Percentiles rank a stretch among this genome's conserved stretches.
These are phyloP conservation scores for Saururus chinensis DNA, from an alignment of 164 flowering plant genomes.

Conservation along the genomic window DNA sequence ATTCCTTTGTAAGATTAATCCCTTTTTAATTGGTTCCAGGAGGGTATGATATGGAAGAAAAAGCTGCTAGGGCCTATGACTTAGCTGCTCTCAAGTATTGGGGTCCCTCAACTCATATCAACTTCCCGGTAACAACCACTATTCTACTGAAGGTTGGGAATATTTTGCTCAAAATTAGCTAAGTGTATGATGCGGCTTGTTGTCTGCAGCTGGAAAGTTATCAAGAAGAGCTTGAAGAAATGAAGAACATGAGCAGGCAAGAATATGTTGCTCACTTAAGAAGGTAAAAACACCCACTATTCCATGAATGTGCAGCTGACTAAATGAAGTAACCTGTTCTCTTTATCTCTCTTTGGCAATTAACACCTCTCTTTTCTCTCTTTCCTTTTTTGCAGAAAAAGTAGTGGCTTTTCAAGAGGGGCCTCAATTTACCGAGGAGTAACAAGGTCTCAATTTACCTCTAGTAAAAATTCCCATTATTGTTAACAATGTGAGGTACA, in stretches of 20 bases:
- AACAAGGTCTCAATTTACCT: slow-evolving; percentile 45
- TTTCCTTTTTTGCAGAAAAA: slow-evolving; percentile 38
- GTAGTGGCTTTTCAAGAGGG: slow-evolving; percentile 91
- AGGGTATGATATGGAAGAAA: slow-evolving; percentile 91
- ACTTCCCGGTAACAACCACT: slow-evolving; percentile 44
- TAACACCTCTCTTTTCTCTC: not conserved
- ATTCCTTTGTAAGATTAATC: not conserved
- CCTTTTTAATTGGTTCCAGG: slow-evolving; percentile 25
- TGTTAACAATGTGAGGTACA: not conserved
- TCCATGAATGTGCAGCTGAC: not conserved
- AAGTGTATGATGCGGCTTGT: not conserved
- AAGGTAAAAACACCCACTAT: slow-evolving; percentile 29
- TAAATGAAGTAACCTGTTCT: too few species aligned
- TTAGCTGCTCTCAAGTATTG: slow-evolving; percentile 89
- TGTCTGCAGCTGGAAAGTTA: slow-evolving; percentile 54
- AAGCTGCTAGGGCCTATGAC: slow-evolving; percentile 91
- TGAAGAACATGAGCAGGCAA: slow-evolving; percentile 90
- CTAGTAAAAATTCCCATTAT: not conserved
- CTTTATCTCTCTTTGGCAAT: not conserved
- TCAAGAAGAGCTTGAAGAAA: slow-evolving; percentile 57
- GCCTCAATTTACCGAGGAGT: slow-evolving; percentile 94
- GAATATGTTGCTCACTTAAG: slow-evolving; percentile 84
- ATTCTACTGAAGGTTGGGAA: not conserved
- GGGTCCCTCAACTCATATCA: slow-evolving; percentile 81
- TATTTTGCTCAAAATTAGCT: not conserved